Conservation (phyloP, 2,329 filamentous ascomycete species). For the Chrysosporium queenslandicum region DNA sequence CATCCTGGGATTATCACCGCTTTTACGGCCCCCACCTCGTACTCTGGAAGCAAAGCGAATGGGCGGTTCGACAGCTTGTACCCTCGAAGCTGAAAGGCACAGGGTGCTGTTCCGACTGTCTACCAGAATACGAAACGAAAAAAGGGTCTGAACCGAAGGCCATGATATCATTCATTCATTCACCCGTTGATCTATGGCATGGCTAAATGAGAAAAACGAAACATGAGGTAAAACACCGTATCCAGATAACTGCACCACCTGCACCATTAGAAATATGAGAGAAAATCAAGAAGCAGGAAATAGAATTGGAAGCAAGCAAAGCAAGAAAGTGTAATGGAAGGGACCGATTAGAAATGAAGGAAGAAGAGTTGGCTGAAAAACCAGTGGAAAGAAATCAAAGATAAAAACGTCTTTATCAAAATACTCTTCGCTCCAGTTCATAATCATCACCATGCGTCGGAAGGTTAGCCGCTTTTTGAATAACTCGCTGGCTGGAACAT, state of each 20-base stretch:
- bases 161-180: conserved; percentile 13
- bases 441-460: conserved; percentile 10
- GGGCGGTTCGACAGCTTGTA: neutral
- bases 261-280: neutral
- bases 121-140: neutral
- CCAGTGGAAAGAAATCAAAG: neutral
- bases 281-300: neutral
- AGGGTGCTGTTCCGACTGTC: no score
- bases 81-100: no score
- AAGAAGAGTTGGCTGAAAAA: neutral
- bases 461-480: conserved; percentile 5
- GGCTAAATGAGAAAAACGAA: conserved; percentile 3
- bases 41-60: neutral
- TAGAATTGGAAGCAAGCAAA: neutral
- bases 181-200: conserved; percentile 12
- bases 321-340: neutral
- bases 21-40: no score
- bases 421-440: conserved; percentile 6
- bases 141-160: neutral
- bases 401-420: conserved; percentile 4
- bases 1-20: no score
- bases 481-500: conserved; percentile 8
- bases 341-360: neutral
- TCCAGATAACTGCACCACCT: conserved; percentile 3
- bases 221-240: neutral